Evolutionary conservation across 345 rosid genomes (phyloP), one percentile per base, ranked within the genome.

Genomic region (Barbarea vulgaris): DNA sequence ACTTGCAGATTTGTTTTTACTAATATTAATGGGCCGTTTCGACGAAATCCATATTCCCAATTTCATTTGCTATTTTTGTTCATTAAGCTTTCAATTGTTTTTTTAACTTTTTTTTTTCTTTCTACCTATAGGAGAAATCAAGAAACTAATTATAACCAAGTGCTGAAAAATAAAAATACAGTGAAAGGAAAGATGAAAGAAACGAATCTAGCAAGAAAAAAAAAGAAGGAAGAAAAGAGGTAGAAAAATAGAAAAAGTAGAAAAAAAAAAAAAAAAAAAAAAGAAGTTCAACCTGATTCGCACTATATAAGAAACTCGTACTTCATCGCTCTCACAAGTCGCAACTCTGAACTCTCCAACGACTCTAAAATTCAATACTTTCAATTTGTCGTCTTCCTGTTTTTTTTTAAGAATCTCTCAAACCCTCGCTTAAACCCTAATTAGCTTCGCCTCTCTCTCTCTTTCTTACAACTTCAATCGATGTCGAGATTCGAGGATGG

Each of bases 401-500:
- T 15, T 31, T 21, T 21, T n/a, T n/a, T n/a, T n/a, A 19, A 42
- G 36, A 41, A 64, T 30, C 60, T 76, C 75, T 39, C 52, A 30
- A 70, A 15, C 76, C 77, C 68, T 72, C 6, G 0, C 76, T 69
- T 60, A 69, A 69, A 79, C 72, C 82, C 72, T 79, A 55, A 27
- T 9, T n/a, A 21, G 17, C 37, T 34, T 67, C 60, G 57, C 72
- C 73, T n/a, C 61, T 25, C 28, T 69, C 73, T n/a, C 61, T 25
- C 28, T 69, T 55, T 3, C 19, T 46, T 7, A 27, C 39, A 22
- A 25, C 28, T 46, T 46, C 3, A 31, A 33, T 47, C 31, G 21
- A 80, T 36, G 73, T 80, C 34, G 90, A 85, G 3, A 8, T 58
- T 81, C 19, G 97, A 91, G 3, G 98, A 94, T 80, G 98, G 98